Conservation (phyloP, 257 asterid genomes). For the Nyctanthes arbortristis region DNA sequence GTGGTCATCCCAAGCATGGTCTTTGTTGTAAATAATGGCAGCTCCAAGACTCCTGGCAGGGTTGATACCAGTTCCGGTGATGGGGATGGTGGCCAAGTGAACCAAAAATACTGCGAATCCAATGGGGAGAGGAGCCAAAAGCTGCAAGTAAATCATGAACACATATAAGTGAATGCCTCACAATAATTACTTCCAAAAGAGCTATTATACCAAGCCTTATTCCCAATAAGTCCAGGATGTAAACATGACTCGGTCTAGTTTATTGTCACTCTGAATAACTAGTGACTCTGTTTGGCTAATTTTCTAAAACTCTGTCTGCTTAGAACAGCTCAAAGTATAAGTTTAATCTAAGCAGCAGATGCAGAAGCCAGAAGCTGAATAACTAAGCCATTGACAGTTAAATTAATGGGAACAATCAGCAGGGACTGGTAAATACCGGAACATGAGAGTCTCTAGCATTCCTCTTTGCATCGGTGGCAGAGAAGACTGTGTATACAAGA, state of each 20-base stretch:
- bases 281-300: too few relatives aligned
- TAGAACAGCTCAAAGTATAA: too few relatives aligned
- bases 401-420: background rate
- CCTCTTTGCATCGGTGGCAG: constrained; percentile 83
- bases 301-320: too few relatives aligned
- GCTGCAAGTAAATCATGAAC: constrained; percentile 29
- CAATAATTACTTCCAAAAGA: background rate
- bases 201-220: too few relatives aligned
- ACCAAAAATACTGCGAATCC: constrained; percentile 75
- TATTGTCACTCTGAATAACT: too few relatives aligned
- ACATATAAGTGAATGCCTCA: too few relatives aligned
- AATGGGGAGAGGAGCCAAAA: constrained; percentile 82
- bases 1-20: constrained; percentile 67
- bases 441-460: constrained; percentile 76
- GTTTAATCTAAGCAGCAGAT: too few relatives aligned
- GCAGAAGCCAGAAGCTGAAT: too few relatives aligned
- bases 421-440: constrained; percentile 40
- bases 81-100: constrained; percentile 78
- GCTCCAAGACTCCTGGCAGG: constrained; percentile 83
- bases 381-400: background rate
- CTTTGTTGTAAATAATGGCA: constrained; percentile 58
- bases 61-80: constrained; percentile 85
- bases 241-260: too few relatives aligned
- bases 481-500: constrained; percentile 74
- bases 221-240: too few relatives aligned